Base-by-base conservation (phyloP, 2,329 filamentous ascomycete species). In the Bipolaris zeicola region DNA sequence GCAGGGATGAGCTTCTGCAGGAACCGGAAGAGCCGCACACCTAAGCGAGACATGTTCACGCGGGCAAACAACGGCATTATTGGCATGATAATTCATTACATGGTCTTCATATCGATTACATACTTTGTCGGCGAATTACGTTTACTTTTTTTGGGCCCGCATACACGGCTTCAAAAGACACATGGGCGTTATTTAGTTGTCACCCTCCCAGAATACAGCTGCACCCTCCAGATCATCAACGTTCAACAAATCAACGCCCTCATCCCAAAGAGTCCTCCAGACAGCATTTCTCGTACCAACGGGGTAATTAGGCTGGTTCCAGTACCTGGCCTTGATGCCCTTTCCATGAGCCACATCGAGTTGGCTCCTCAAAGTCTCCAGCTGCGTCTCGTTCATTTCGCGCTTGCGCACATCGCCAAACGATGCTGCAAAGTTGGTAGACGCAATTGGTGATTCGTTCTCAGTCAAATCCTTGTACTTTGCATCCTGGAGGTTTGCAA, bases 171-270 rank as follows among this genome's bases (percentile, higher is more conserved):
- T 20, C 13, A 37, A 6, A n/a, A 24, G 34, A 1, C 28, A 26
- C 2, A 14, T 11, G 7, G 10, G 38, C 14, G 20, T 34, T 10
- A 31, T 50, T 50, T 65, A 70, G 33, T 65, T 65, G 38, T 55
- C 61, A 11, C 62, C 67, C 60, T 76, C 62, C 77, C 76, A 79
- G 55, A 77, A 77, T 42, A 73, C 77, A 16, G 81, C 79, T 33
- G 64, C 66, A 2, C 55, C 85, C 58, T 81, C 77, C 48, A 89
- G 62, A 74, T 89, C 86, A 78, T 89, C 87, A 0, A 83, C 86
- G 71, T 88, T 89, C 48, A 89, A 64, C 55, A 89, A 68, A 55
- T 82, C 82, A n/a, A 85, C 84, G 0, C 85, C 85, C 55, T 83
- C 83, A 48, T 81, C 77, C 62, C 82, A 78, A 58, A 89, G 70